Evolutionary conservation across 352 stramenopile species (phyloP).

Genomic region (Globisporangium yorkense): DNA sequence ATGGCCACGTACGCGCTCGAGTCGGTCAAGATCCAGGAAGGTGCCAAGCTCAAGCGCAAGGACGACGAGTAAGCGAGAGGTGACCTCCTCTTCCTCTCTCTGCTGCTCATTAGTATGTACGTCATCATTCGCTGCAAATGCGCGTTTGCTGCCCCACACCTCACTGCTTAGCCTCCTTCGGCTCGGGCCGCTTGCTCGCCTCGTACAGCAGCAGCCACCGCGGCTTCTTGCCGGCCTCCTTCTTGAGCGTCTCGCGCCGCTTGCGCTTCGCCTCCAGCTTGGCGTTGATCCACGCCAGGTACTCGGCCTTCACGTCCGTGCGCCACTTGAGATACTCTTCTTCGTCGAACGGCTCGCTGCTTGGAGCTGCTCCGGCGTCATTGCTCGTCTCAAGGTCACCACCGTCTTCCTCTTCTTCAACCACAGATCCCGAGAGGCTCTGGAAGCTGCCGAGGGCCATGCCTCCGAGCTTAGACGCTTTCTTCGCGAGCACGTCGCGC

Average conservation of each 20-base stretch:
- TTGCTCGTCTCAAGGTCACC: constrained; percentile 5
- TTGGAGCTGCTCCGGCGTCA: constrained; percentile 11
- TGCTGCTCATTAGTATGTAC: not conserved
- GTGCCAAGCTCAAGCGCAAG: constrained; percentile 24
- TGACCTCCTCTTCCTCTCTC: no score
- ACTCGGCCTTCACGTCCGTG: constrained; percentile 68
- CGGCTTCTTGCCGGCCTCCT: constrained; percentile 53
- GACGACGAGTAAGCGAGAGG: not conserved
- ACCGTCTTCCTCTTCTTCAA: constrained; percentile 6
- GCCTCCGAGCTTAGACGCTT: constrained; percentile 22
- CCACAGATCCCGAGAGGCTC: constrained; percentile 5
- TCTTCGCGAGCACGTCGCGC: constrained; percentile 5
- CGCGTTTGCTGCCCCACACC: not conserved
- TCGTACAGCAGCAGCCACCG: constrained; percentile 70
- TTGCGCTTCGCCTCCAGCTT: constrained; percentile 49
- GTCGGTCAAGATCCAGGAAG: constrained; percentile 46
- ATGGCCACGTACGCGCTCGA: constrained; percentile 69
- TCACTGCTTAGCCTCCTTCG: constrained; percentile 16
- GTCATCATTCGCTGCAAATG: not conserved
- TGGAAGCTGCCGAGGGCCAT: constrained; percentile 9
- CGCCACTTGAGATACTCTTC: constrained; percentile 57
- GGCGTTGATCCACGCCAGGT: constrained; percentile 59
- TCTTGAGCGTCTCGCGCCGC: constrained; percentile 36
- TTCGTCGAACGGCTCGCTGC: constrained; percentile 33
- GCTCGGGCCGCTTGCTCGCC: constrained; percentile 39